Conservation (phyloP, 1,284 basidiomycete species). For the Afroboletus lepidellus region DNA sequence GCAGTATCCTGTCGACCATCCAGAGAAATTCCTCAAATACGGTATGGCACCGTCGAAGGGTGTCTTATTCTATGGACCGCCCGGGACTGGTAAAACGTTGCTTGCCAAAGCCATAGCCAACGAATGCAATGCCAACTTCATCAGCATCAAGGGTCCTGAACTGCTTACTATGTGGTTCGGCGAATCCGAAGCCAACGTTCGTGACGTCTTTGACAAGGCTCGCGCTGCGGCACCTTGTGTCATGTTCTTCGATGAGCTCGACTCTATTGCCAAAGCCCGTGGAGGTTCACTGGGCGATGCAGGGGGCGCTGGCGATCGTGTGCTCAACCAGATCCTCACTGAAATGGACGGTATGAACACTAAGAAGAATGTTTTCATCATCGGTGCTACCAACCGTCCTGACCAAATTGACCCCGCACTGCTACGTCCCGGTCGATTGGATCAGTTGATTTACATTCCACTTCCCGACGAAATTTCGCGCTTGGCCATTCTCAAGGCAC, state of each 20-base stretch:
- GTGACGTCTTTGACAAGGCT: conserved; percentile 99
- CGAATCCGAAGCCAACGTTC: conserved; percentile 99
- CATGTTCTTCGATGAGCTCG: conserved; percentile 99
- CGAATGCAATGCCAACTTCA: conserved; percentile 99
- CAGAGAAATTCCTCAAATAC: conserved; percentile 99
- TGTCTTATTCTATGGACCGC: conserved; percentile 96
- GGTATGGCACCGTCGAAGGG: conserved; percentile 99
- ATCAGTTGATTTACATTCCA: conserved; percentile 92
- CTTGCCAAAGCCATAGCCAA: conserved; percentile 98
- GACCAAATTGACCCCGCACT: conserved; percentile 98
- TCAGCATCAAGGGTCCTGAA: conserved; percentile 96
- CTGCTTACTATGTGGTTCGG: conserved; percentile 99
- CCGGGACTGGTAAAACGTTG: conserved; percentile 95
- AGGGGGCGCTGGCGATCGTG: conserved; percentile 96
- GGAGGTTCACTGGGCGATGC: conserved; percentile 82
- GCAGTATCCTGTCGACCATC: conserved; percentile 99
- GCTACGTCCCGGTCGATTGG: conserved; percentile 97
- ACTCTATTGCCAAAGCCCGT: conserved; percentile 97
- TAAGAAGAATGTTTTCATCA: conserved; percentile 99
- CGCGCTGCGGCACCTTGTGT: conserved; percentile 98
- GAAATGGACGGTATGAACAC: conserved; percentile 99
- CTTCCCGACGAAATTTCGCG: conserved; percentile 93
- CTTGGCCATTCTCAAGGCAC: conserved; percentile 87
- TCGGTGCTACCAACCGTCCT: conserved; percentile 98
- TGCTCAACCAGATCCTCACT: conserved; percentile 95